Evolutionary conservation across 805 yeast species (phyloP).

Genomic region (Lipomyces lipofer): DNA sequence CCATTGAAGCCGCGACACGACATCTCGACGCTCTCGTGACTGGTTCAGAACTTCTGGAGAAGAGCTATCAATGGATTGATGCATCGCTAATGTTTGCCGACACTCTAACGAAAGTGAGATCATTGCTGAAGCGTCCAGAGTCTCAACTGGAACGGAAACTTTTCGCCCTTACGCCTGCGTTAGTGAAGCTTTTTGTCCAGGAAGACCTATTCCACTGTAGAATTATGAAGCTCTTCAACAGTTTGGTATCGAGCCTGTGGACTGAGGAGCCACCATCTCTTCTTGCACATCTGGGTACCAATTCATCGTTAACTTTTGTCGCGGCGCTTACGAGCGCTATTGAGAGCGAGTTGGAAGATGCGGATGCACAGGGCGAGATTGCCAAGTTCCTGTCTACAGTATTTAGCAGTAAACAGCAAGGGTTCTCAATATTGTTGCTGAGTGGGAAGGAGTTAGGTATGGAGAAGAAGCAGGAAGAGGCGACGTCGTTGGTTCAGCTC

Average conservation of each 20-base stretch:
- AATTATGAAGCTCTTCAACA: slow-evolving; percentile 57
- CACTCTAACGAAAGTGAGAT: slow-evolving; percentile 58
- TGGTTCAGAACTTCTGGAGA: slow-evolving; percentile 48
- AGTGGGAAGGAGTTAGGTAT: slow-evolving; percentile 38
- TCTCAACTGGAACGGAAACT: slow-evolving; percentile 66
- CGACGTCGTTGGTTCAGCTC: slow-evolving; percentile 33
- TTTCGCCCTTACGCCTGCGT: slow-evolving; percentile 54
- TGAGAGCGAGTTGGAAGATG: slow-evolving; percentile 45
- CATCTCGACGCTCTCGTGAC: slow-evolving; percentile 43
- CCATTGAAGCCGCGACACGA: slow-evolving; percentile 51
- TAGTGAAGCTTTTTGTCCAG: slow-evolving; percentile 61
- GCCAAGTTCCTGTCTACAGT: slow-evolving; percentile 37
- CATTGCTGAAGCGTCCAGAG: slow-evolving; percentile 49
- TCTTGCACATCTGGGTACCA: slow-evolving; percentile 75
- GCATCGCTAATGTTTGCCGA: slow-evolving; percentile 58
- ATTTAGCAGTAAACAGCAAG: slow-evolving; percentile 42
- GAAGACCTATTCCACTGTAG: slow-evolving; percentile 50
- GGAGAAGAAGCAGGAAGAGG: neutral
- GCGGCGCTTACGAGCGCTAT: slow-evolving; percentile 63
- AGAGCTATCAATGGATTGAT: slow-evolving; percentile 53
- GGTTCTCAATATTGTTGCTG: slow-evolving; percentile 41
- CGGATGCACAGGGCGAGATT: slow-evolving; percentile 28
- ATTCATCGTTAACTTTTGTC: slow-evolving; percentile 59
- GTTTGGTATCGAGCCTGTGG: slow-evolving; percentile 29
- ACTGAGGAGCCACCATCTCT: slow-evolving; percentile 76